These are phyloP conservation scores for Stipa capillata DNA, from an alignment of 176 grass and related monocot genomes.

Conservation along the genomic window DNA sequence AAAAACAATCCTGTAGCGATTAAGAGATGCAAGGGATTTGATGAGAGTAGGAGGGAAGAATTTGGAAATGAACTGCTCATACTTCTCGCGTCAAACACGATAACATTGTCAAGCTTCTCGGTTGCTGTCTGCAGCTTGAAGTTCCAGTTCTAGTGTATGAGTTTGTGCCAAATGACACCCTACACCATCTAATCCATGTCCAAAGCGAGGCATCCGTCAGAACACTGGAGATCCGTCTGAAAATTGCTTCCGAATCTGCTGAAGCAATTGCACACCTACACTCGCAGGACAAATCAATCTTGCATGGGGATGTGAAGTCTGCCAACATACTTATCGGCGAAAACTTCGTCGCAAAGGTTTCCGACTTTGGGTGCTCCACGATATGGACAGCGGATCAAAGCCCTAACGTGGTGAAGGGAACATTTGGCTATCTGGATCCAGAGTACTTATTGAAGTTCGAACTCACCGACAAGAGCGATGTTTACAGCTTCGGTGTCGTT, in stretches of 20 bases:
- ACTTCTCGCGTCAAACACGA: slow-evolving; percentile 12
- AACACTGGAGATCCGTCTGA: not conserved
- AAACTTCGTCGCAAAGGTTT: not conserved
- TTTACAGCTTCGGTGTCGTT: slow-evolving; percentile 14
- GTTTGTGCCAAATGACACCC: not conserved
- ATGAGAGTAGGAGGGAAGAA: slow-evolving; percentile 4
- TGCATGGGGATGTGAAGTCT: slow-evolving; percentile 13
- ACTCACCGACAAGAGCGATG: slow-evolving; percentile 2
- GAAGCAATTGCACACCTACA: slow-evolving; percentile 15
- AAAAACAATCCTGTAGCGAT: not conserved
- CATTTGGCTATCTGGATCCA: slow-evolving; percentile 15
- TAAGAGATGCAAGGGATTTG: slow-evolving; percentile 17
- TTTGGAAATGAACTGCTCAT: slow-evolving; percentile 32
- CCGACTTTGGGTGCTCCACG: slow-evolving; percentile 15
- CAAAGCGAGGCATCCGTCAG: not conserved
- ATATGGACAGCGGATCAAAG: not conserved
- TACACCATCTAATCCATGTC: not conserved
- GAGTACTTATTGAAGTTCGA: not conserved
- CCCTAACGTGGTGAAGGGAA: not conserved
- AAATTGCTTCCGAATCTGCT: not conserved
- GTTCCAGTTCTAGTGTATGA: slow-evolving; percentile 14
- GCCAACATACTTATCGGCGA: slow-evolving; percentile 4
- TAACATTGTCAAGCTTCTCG: slow-evolving; percentile 25
- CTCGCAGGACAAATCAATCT: not conserved
- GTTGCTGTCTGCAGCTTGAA: slow-evolving; percentile 26